Evolutionary conservation across 495 filamentous ascomycete species (phyloP), one percentile per base, ranked within the genome.

Genomic region (Penicillium argentinense): DNA sequence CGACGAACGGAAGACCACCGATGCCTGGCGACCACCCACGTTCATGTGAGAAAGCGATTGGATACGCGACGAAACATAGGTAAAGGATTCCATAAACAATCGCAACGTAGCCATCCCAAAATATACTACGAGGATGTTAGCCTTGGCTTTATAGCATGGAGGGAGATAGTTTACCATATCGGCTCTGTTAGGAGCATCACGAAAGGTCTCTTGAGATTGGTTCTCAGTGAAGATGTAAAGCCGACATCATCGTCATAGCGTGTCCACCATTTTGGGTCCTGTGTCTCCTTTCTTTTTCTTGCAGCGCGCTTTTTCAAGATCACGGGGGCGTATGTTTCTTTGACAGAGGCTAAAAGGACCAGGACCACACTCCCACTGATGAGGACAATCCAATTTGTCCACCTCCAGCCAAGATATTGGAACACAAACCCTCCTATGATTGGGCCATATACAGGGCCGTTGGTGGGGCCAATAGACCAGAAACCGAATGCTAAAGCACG

Each of bases 341-440:
- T 74, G 23, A 83, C 68, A 16, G 75, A 64, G 11, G 69, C 53
- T 39, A 83, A 74, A 22, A 73, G 51, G 16, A 75, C n/a, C 13
- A 76, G 71, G 5, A 61, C 58, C 3, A 77, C 77, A 2, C 76
- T 72, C 6, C 77, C 81, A 2, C 75, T 72, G 24, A 89, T 88
- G 19, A 91, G 64, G 5, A 86, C 78, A n/a, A 91, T 56, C 86
- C 87, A 92, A 64, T 86, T 88, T 7, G 80, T 82, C 88, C 87
- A 90, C 26, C 86, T 68, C 88, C 88, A 93, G 8, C 85, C 85
- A 11, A 90, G 73, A 53, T 85, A 80, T 64, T 89, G 75, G 47
- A 71, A 85, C 3, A 86, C 77, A 51, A 88, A 82, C 1, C 87
- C 87, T 21, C 86, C 87, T 28, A 90, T 82, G 0, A 87, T 63